Percentiles rank a stretch among this genome's conserved stretches.
Evolutionary conservation across 257 asterid species (phyloP).

Genomic region (Solanum raphanifolium): DNA sequence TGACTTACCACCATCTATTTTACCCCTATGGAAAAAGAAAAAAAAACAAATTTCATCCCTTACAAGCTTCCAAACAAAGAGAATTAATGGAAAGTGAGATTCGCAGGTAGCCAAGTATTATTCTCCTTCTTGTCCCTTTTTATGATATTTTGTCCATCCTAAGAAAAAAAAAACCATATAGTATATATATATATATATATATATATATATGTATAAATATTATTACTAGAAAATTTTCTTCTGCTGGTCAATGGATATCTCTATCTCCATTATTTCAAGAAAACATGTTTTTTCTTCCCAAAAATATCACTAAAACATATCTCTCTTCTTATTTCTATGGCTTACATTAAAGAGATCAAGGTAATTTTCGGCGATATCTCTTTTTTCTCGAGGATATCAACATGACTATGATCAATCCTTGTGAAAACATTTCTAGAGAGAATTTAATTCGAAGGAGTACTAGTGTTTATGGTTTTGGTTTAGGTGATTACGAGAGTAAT

Average conservation of each 20-base stretch:
- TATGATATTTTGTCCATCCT: conserved; percentile 9
- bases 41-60: conserved; percentile 16
- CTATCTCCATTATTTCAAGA: conserved; percentile 9
- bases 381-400: not conserved
- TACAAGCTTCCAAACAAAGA: conserved; percentile 76
- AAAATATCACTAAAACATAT: not conserved
- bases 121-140: conserved; percentile 25
- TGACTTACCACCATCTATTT: conserved; percentile 59
- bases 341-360: conserved; percentile 1
- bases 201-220: too few species aligned
- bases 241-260: conserved; percentile 43
- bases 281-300: conserved; percentile 18
- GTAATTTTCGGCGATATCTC: not conserved
- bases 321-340: conserved; percentile 17
- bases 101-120: conserved; percentile 19
- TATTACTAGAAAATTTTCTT: not conserved
- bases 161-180: not conserved
- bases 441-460: conserved; percentile 5
- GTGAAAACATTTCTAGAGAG: conserved; percentile 17
- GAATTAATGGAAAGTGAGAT: conserved; percentile 74
- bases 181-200: too few species aligned
- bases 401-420: conserved; percentile 68
- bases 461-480: conserved; percentile 6
- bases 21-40: conserved; percentile 20
- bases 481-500: conserved; percentile 11